Base-by-base conservation (phyloP, 306 rosid genomes). In the Alnus glutinosa region DNA sequence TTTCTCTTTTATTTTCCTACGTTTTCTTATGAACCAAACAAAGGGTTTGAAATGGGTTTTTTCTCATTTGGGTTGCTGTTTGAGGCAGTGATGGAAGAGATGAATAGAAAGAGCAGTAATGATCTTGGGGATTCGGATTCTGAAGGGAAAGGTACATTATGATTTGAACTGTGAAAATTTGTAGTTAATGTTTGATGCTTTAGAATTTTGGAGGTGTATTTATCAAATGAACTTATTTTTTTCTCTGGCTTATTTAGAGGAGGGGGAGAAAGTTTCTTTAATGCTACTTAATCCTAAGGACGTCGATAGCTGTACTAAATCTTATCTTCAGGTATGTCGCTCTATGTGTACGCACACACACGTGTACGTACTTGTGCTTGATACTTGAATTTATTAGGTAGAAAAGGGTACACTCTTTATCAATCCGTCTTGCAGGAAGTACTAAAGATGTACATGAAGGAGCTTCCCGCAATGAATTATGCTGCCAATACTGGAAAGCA, bases 401-500 rank as follows among this genome's bases (percentile, higher is more conserved):
- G 3, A 16, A 68, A 23, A 0, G 51, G 49, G 51, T 4, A 42
- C 16, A 23, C 30, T 11, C 48, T 68, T 42, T 3, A 42, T 42
- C 11, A n/a, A 34, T 68, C 51, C 11, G 23, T 68, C 23, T 82
- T 83, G 83, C 82, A 94, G 98, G 92, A 92, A 66, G 93, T 92
- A 55, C 85, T 94, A 8, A 77, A 88, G 37, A 39, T 94, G 88
- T 94, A 92, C 66, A 84, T 39, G 82, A 86, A 71, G 73, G 98
- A 94, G 88, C 90, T 94, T 42, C 98, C 98, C 39, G 85, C 90
- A 4, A 94, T 94, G 98, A 92, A 86, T 73, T 94, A 80, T 85
- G 98, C 98, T 70, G 96, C 98, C 0, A 90, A 94, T 86, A 92
- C 98, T 0, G 98, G 98, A 83, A 94, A 92, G 75, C 79, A 87